Base-by-base conservation (phyloP, 208 protist genomes). In the Acanthamoeba polyphaga region DNA sequence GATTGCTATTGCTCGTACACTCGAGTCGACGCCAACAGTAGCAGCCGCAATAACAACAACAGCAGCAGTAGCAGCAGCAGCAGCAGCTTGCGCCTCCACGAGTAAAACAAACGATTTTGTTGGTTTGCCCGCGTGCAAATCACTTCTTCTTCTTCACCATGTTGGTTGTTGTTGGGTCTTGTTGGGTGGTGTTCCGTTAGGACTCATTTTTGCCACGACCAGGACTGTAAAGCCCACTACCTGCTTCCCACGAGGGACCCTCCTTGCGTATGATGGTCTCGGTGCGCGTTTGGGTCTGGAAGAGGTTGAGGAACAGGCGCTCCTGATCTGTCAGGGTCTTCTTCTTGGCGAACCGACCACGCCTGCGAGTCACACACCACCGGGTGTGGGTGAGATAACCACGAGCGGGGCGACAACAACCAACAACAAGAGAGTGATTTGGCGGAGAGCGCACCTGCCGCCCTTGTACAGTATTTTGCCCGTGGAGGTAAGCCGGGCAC, bases 381-480 rank as follows among this genome's bases (percentile, higher is more conserved):
- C n/a, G n/a, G n/a, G n/a, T n/a, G n/a, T 1, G 13, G 2, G 58
- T 62, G 58, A 62, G 58, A 1, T 27, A 74, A 34, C 66, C 32
- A 34, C 12, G 66, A 74, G 66, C 66, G 32, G 1, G 9, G 0
- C 3, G 10, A 4, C 24, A n/a, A 34, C 66, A 74, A 34, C 66
- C 62, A n/a, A 68, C 24, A 68, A n/a, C 24, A 68, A 74, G 62
- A 68, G 62, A 12, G 24, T 15, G 27, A 68, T n/a, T 27, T 22
- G 24, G 27, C 13, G 27, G 24, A 22, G 24, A 22, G 27, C 27
- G 27, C 38, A 80, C 70, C 70, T 46, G 29, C 74, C 74, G 10
- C 74, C 74, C 38, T 82, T 82, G 58, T 90, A 90, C 32, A 90
- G 51, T 7, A 90, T 90, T n/a, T 90, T 90, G 82, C 82, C 82